phyloP scores from a whole-genome alignment of 805 yeast genomes.

The Metschnikowia sp. region DNA sequence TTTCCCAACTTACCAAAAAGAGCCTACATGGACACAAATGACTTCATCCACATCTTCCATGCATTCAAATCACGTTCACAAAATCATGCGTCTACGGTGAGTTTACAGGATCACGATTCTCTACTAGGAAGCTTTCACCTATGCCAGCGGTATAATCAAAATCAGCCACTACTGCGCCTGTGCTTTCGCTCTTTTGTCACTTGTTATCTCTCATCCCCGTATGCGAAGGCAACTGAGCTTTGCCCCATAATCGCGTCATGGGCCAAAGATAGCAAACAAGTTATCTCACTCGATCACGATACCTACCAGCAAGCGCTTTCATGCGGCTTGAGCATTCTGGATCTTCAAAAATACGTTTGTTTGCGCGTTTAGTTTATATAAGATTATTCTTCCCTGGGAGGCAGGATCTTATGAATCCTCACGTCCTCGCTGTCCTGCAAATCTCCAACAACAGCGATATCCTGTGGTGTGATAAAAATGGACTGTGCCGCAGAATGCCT shows the following conservation, averaged over 20 bases:
- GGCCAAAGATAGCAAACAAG: not conserved
- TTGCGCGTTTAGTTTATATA: not conserved
- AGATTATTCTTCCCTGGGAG: slow-evolving; percentile 28
- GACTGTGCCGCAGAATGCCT: slow-evolving; percentile 71
- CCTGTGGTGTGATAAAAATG: slow-evolving; percentile 91
- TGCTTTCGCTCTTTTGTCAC: slow-evolving; percentile 9
- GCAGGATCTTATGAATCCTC: slow-evolving; percentile 57
- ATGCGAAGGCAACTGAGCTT: slow-evolving; percentile 4
- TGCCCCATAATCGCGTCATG: not conserved
- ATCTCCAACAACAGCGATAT: slow-evolving; percentile 69
- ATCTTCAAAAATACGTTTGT: not conserved
- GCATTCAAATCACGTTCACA: slow-evolving; percentile 3
- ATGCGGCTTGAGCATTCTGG: slow-evolving; percentile 1
- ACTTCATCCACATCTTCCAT: slow-evolving; percentile 7
- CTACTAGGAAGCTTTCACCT: slow-evolving; percentile 2
- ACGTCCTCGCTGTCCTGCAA: slow-evolving; percentile 48
- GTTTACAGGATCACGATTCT: not conserved
- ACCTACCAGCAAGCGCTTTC: not conserved
- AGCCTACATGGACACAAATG: slow-evolving; percentile 4
- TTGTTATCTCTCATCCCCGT: slow-evolving; percentile 11
- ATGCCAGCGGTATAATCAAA: not conserved
- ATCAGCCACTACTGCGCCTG: not conserved
- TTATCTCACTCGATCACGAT: not conserved
- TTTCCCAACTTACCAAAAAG: slow-evolving; percentile 6
- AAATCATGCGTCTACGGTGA: too few relatives aligned